Evolutionary conservation across 306 rosid genomes (phyloP), one percentile per base, ranked within the genome.

Genomic region (Boehmeria nivea): DNA sequence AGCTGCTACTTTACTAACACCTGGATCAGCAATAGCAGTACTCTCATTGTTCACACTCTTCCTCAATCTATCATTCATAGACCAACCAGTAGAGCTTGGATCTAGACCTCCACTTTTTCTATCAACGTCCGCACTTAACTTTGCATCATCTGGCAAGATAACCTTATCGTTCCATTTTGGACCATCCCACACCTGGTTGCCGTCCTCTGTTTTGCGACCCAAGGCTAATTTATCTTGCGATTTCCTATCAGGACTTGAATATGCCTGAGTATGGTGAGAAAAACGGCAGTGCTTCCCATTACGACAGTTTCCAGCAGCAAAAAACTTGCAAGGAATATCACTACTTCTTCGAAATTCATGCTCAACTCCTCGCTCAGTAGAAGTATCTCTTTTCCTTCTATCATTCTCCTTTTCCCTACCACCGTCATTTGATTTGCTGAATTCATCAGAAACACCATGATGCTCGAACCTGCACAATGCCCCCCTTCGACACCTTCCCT

Each of bases 401-500:
- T 85, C 84, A 75, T 33, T 68, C 60, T 87, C 96, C 64, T 74
- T 83, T 57, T 40, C 45, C 2, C 45, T 8, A 69, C 52, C 65
- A 69, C 56, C 67, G 16, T 87, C 96, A 69, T 72, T 82, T 47
- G 50, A 84, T 62, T 76, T 77, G 62, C 72, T 58, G 8, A 76
- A 74, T 19, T 80, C 89, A 78, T 87, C 89, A 69, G 85, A 81
- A 49, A 63, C 74, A 63, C 67, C 57, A 63, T 84, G 81, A 66
- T 91, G 93, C 64, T 72, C 71, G 49, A 66, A 87, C 78, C 70
- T 87, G 83, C 96, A 85, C 53, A 93, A 77, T 43, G 93, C 75
- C 54, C 94, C 96, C 76, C 78, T 81, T 69, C 83, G 79, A 66
- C 89, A 87, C 73, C 78, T 87, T 28, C 95, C 99, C 63, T 83